Evolutionary conservation across 805 yeast species (phyloP).

Genomic region (Millerago galiae): DNA sequence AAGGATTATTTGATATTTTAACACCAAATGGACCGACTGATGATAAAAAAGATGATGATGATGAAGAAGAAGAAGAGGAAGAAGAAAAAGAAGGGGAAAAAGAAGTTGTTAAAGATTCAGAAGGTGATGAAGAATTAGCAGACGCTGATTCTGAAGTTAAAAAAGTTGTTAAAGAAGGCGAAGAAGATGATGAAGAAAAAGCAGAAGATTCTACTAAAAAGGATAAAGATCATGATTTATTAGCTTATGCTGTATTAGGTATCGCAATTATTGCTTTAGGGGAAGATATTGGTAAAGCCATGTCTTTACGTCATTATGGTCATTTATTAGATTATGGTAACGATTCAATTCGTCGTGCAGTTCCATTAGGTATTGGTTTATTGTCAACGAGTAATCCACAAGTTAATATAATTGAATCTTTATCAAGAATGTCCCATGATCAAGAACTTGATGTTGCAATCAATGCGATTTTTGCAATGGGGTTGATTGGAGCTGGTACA

Average conservation of each 20-base stretch:
- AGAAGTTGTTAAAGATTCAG: slow-evolving; percentile 18
- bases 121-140: slow-evolving; percentile 25
- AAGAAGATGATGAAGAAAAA: slow-evolving; percentile 29
- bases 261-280: slow-evolving; percentile 95
- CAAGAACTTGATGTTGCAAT: slow-evolving; percentile 89
- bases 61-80: slow-evolving; percentile 42
- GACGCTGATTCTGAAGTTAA: slow-evolving; percentile 27
- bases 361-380: slow-evolving; percentile 97
- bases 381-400: slow-evolving; percentile 91
- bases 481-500: slow-evolving; percentile 97
- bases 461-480: slow-evolving; percentile 95
- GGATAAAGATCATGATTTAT: slow-evolving; percentile 29
- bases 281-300: slow-evolving; percentile 95
- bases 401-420: slow-evolving; percentile 93
- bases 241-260: slow-evolving; percentile 88
- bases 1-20: slow-evolving; percentile 82
- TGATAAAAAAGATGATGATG: slow-evolving; percentile 52
- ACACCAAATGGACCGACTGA: slow-evolving; percentile 59
- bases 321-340: slow-evolving; percentile 98
- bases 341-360: slow-evolving; percentile 83
- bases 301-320: slow-evolving; percentile 94
- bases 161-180: slow-evolving; percentile 22
- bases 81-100: slow-evolving; percentile 33
- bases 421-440: slow-evolving; percentile 95
- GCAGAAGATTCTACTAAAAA: slow-evolving; percentile 13